Conservation (phyloP, 805 yeast genomes). For the Cyberlindnera maritima region DNA sequence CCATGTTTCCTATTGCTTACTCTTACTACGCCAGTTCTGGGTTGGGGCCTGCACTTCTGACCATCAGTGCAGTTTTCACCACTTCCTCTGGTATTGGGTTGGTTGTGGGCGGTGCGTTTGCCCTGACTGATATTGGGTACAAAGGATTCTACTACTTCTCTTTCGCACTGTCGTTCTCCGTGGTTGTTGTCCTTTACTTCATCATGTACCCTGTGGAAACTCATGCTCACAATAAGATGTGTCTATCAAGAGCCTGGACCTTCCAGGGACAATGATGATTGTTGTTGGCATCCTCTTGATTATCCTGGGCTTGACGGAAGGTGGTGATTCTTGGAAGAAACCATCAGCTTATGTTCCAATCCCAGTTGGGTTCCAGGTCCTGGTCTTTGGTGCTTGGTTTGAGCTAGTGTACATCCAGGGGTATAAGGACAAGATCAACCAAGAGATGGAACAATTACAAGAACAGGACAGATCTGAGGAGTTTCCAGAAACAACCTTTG, state of each 20-base stretch:
- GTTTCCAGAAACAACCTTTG: too few relatives aligned
- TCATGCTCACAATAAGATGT: background rate
- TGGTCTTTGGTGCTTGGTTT: slow-evolving; percentile 27
- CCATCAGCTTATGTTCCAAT: slow-evolving; percentile 42
- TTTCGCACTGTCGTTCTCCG: slow-evolving; percentile 30
- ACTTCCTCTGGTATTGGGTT: slow-evolving; percentile 38
- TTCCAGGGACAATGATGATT: slow-evolving; percentile 31
- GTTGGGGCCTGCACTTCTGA: slow-evolving; percentile 28
- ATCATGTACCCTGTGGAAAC: slow-evolving; percentile 26
- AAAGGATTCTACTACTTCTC: slow-evolving; percentile 37
- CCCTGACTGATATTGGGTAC: slow-evolving; percentile 35
- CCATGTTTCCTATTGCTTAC: slow-evolving; percentile 33
- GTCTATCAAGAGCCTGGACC: slow-evolving; percentile 32
- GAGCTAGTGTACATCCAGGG: slow-evolving; percentile 28
- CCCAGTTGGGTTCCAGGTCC: slow-evolving; percentile 34
- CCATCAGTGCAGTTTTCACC: slow-evolving; percentile 28
- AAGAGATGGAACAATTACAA: too few relatives aligned
- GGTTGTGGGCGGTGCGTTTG: slow-evolving; percentile 44
- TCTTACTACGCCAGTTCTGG: slow-evolving; percentile 28
- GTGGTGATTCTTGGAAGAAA: slow-evolving; percentile 40
- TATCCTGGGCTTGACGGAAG: slow-evolving; percentile 44
- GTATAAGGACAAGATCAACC: slow-evolving; percentile 13
- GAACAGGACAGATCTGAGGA: too few relatives aligned
- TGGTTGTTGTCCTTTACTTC: slow-evolving; percentile 26
- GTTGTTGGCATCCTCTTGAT: slow-evolving; percentile 36